These are phyloP conservation scores for Zoysia japonica DNA, from an alignment of 176 grass and related monocot species.

Conservation along the genomic window DNA sequence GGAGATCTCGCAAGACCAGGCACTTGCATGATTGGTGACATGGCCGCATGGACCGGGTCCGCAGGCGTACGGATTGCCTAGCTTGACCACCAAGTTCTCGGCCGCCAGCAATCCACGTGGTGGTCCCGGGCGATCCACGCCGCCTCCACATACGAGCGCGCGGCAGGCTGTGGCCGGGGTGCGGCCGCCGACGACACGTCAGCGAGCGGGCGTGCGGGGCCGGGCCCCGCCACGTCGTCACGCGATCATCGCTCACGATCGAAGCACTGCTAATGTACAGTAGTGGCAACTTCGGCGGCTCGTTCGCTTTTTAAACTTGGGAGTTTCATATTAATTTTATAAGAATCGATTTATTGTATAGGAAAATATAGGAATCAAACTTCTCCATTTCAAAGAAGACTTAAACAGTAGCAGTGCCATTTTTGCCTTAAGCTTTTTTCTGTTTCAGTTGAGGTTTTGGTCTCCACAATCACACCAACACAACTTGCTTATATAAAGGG, in stretches of 20 bases:
- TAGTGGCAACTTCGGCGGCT: too few species aligned
- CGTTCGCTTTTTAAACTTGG: too few species aligned
- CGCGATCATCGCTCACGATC: not conserved
- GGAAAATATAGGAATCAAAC: too few species aligned
- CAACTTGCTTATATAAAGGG: not conserved
- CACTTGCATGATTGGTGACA: not conserved
- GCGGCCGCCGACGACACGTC: conserved; percentile 18
- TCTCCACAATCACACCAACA: not conserved
- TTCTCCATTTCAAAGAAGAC: too few species aligned
- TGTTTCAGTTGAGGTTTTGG: not conserved
- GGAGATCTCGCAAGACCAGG: not conserved
- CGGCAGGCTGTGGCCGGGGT: not conserved
- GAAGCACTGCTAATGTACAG: too few species aligned
- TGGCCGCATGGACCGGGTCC: not conserved
- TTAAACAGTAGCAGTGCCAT: not conserved
- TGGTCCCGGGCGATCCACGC: conserved; percentile 35
- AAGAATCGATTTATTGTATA: too few species aligned
- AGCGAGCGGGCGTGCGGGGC: not conserved
- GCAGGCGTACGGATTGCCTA: not conserved
- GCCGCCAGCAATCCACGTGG: conserved; percentile 24
- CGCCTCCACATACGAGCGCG: conserved; percentile 21
- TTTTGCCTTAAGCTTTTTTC: not conserved
- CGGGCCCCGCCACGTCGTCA: conserved; percentile 12
- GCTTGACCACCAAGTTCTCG: conserved; percentile 43
- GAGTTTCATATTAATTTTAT: too few species aligned